Base-by-base conservation (phyloP, 805 yeast species). In the Pichia ethanolica region DNA sequence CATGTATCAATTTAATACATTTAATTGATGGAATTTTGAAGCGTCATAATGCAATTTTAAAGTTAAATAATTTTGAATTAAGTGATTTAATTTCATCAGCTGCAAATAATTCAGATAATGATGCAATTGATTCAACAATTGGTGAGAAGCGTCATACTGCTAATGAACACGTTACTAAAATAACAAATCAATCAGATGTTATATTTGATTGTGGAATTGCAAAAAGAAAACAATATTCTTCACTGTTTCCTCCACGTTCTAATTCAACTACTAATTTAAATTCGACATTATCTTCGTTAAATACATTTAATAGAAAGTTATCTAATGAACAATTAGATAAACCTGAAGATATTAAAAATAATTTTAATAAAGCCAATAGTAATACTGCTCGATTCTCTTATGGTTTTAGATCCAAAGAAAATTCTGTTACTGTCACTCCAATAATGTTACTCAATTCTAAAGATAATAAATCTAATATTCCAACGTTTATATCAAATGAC, bases 1-100 rank as follows among this genome's bases (percentile, higher is more conserved):
- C 76, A 34, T 78, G 79, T n/a, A 55, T 61, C 35, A 73, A 72
- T 52, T 71, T 77, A 53, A 66, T 71, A 45, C 65, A 68, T 28
- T 70, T 75, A 49, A 75, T 77, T 47, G 75, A 75, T 49, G 69
- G 71, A 39, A 59, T 77, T 35, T 46, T 62, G 38, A 50, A 40
- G 35, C 50, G 57, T 30, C 57, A 54, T 46, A 50, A 54, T 52
- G 55, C 57, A 7, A 42, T 35, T 5, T 34, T 51, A 51, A 60
- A 48, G 35, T 26, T 49, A n/a, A 41, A 41, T 10, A 39, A 28
- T 13, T 41, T 37, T 28, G 46, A 45, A 36, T 40, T 45, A n/a
- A 41, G 35, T 33, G 45, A 44, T 35, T 28, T 42, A 25, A 27
- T 44, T 25, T 43, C 45, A 5, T 35, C 39, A n/a, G n/a, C 42